A percentile compares a stretch with the other conserved stretches of the same genome.
Conservation (phyloP, 2,329 filamentous ascomycete species). For the Xylariales sp. region DNA sequence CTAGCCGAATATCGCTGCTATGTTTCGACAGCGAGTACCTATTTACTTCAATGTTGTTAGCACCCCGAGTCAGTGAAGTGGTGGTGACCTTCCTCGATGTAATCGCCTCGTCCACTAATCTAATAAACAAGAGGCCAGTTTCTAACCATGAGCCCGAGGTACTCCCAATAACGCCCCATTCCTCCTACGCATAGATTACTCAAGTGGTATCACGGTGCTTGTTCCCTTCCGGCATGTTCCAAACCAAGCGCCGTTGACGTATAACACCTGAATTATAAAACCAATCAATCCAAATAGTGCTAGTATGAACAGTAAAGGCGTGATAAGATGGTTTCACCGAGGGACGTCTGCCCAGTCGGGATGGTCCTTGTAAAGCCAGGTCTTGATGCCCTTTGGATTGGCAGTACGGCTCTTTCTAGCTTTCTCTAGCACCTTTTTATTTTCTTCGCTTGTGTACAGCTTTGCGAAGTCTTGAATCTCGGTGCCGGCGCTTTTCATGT, state of each 20-base stretch:
- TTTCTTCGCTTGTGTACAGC: constrained; percentile 60
- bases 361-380: constrained; percentile 69
- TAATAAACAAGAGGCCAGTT: background rate
- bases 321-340: constrained; percentile 22
- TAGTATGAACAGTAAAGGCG: constrained; percentile 13
- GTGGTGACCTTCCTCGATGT: background rate
- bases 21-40: background rate
- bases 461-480: constrained; percentile 65
- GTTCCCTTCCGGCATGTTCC: background rate
- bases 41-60: background rate
- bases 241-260: background rate
- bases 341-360: constrained; percentile 64
- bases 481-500: constrained; percentile 59
- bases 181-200: background rate
- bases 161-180: constrained; percentile 1
- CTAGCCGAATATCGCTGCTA: too few relatives aligned
- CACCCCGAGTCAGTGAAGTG: background rate
- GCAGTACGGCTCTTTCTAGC: constrained; percentile 64
- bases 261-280: background rate
- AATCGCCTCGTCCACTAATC: too few relatives aligned
- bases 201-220: too few relatives aligned
- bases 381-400: constrained; percentile 67
- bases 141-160: background rate
- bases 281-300: background rate
- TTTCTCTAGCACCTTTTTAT: constrained; percentile 62